Evolutionary conservation across 768 basidiomycete species (phyloP).

Genomic region (Leucogyrophana mollusca): DNA sequence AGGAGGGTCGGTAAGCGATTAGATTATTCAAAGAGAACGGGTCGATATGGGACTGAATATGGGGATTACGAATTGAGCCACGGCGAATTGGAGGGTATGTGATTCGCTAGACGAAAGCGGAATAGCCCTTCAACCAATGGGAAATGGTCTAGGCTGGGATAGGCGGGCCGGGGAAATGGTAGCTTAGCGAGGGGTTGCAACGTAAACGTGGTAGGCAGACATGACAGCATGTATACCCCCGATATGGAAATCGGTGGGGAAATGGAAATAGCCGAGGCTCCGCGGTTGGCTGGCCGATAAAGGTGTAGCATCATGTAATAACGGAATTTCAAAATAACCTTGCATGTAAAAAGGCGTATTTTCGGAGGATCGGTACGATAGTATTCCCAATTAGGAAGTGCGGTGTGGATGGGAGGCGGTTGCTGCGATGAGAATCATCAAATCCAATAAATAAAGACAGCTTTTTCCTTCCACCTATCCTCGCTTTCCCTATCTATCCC

Average conservation of each 20-base stretch:
- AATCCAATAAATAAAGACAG: slow-evolving; percentile 38
- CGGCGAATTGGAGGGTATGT: not conserved
- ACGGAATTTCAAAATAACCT: slow-evolving; percentile 26
- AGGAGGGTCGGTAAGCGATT: not conserved
- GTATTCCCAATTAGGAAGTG: slow-evolving; percentile 14
- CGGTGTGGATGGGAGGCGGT: slow-evolving; percentile 15
- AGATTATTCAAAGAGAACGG: slow-evolving; percentile 7
- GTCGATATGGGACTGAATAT: not conserved
- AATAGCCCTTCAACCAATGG: not conserved
- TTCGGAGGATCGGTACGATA: slow-evolving; percentile 28
- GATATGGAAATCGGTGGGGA: slow-evolving; percentile 6
- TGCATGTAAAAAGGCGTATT: slow-evolving; percentile 14
- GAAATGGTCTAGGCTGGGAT: not conserved
- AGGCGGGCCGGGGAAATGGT: not conserved
- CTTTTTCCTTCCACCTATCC: slow-evolving; percentile 27
- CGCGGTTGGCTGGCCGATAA: slow-evolving; percentile 30
- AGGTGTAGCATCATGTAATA: slow-evolving; percentile 26
- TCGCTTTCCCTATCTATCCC: slow-evolving; percentile 13
- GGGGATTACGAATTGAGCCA: not conserved
- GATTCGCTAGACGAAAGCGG: slow-evolving; percentile 1
- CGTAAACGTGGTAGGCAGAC: slow-evolving; percentile 20
- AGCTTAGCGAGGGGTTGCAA: slow-evolving; percentile 20
- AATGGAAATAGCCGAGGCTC: slow-evolving; percentile 24
- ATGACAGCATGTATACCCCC: slow-evolving; percentile 24
- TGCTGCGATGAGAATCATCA: slow-evolving; percentile 33